Evolutionary conservation across 1,284 basidiomycete species (phyloP).

Genomic region (Coriolopsis trogii): DNA sequence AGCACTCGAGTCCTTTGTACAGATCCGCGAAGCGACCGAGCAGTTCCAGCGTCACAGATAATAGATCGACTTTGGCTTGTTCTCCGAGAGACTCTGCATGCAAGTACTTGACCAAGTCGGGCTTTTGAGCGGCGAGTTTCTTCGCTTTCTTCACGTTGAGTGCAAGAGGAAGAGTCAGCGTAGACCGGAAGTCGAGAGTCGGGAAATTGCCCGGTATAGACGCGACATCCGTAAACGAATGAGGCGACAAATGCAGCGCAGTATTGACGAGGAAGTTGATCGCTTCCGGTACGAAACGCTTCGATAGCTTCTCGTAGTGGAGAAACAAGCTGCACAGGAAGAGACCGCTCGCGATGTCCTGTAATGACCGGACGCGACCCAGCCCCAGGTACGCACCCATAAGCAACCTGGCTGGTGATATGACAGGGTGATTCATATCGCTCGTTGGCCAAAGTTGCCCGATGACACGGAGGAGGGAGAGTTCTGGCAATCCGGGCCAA

Average conservation of each 20-base stretch:
- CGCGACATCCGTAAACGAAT: constrained; percentile 47
- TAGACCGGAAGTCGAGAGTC: constrained; percentile 69
- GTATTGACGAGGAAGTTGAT: constrained; percentile 81
- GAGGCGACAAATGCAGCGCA: constrained; percentile 75
- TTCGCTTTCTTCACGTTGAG: constrained; percentile 47
- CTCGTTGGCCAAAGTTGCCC: constrained; percentile 92
- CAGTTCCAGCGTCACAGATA: constrained; percentile 66
- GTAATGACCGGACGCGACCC: constrained; percentile 73
- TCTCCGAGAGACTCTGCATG: constrained; percentile 42
- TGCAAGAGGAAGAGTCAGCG: constrained; percentile 42
- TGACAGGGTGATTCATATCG: constrained; percentile 90
- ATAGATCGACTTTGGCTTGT: constrained; percentile 69
- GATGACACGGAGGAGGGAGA: constrained; percentile 80
- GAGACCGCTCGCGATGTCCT: constrained; percentile 84
- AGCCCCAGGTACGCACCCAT: constrained; percentile 93
- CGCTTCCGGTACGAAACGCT: constrained; percentile 89
- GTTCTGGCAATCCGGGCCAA: constrained; percentile 87
- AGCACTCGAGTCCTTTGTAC: constrained; percentile 80
- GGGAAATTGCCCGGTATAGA: constrained; percentile 70
- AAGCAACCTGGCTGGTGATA: constrained; percentile 85
- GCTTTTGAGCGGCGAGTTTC: constrained; percentile 41
- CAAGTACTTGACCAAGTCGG: constrained; percentile 52
- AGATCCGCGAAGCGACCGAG: constrained; percentile 70
- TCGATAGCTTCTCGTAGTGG: constrained; percentile 85
- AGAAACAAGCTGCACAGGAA: constrained; percentile 87